phyloP scores from a whole-genome alignment of 2,329 filamentous ascomycete species.

The Trichophyton schoenleinii region DNA sequence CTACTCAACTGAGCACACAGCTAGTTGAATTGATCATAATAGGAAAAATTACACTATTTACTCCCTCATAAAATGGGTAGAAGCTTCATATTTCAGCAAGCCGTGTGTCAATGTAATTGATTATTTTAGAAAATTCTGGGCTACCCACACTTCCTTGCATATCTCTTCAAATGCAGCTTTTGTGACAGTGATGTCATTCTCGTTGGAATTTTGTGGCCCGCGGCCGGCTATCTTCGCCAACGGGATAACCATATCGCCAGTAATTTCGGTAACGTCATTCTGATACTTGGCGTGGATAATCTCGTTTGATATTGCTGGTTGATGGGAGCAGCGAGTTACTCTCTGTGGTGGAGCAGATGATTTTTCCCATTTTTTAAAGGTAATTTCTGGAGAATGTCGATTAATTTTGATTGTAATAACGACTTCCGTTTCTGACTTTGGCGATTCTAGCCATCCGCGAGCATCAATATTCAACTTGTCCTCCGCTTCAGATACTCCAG shows the following conservation, averaged over 20 bases:
- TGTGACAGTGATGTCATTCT: neutral
- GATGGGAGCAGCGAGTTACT: neutral
- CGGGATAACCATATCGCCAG: neutral
- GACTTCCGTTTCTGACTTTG: neutral
- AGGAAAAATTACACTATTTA: too few species aligned
- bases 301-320: neutral
- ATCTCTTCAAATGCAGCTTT: neutral
- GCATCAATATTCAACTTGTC: conserved; percentile 6
- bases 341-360: too few species aligned
- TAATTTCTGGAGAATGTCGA: neutral
- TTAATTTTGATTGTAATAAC: conserved; percentile 7
- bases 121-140: neutral
- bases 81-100: too few species aligned
- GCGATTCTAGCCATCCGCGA: conserved; percentile 6
- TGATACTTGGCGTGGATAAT: neutral
- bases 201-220: neutral
- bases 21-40: too few species aligned
- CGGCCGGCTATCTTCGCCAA: neutral
- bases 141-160: neutral
- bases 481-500: neutral
- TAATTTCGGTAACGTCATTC: neutral
- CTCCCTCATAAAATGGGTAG: too few species aligned
- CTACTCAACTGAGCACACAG: too few species aligned
- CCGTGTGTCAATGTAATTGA: neutral
- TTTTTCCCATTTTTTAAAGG: neutral